These are phyloP conservation scores for Murraya paniculata DNA, from an alignment of 345 rosid species.

Conservation along the genomic window DNA sequence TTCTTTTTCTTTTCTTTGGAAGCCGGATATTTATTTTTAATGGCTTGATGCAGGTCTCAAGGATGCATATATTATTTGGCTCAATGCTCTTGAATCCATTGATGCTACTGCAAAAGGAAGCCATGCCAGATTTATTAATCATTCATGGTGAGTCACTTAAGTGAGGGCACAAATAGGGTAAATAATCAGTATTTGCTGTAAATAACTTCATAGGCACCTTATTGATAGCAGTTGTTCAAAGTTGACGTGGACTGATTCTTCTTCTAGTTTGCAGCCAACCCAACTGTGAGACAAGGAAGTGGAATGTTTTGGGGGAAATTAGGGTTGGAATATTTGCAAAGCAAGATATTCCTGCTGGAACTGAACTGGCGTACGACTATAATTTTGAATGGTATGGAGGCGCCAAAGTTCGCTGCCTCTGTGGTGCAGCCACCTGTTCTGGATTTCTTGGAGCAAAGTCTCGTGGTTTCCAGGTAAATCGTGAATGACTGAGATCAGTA, in stretches of 20 bases:
- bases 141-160: slow-evolving; percentile 75
- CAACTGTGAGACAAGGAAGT: slow-evolving; percentile 97
- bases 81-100: slow-evolving; percentile 75
- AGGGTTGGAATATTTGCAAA: slow-evolving; percentile 96
- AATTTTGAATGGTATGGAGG: slow-evolving; percentile 99
- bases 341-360: slow-evolving; percentile 58
- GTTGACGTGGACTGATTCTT: slow-evolving; percentile 20
- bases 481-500: background rate
- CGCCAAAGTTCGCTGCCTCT: slow-evolving; percentile 90
- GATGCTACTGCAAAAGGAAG: slow-evolving; percentile 96
- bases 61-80: slow-evolving; percentile 92
- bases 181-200: background rate
- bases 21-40: slow-evolving; percentile 1
- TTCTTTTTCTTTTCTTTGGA: background rate
- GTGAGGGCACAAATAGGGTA: slow-evolving; percentile 3
- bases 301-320: slow-evolving; percentile 88
- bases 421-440: slow-evolving; percentile 84
- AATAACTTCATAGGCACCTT: background rate
- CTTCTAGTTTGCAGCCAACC: slow-evolving; percentile 60
- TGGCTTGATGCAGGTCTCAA: slow-evolving; percentile 59
- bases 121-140: slow-evolving; percentile 92
- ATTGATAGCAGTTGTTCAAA: background rate
- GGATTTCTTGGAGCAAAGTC: slow-evolving; percentile 99
- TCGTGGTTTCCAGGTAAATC: slow-evolving; percentile 89
- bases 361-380: slow-evolving; percentile 83